Base-by-base conservation (phyloP, 495 filamentous ascomycete genomes). In the Penicillium robsamsonii region DNA sequence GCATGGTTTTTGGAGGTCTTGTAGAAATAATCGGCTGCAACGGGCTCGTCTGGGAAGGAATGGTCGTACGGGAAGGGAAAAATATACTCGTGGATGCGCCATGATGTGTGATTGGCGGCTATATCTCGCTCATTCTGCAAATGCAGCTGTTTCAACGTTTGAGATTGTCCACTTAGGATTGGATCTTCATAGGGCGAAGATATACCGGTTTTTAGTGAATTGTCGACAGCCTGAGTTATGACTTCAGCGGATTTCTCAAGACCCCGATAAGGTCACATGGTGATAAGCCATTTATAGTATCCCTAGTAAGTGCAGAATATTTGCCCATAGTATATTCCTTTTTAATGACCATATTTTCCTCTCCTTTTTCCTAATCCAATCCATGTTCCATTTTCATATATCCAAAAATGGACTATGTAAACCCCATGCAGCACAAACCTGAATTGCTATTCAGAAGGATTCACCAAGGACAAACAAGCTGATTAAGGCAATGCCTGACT, bases 1-100 rank as follows among this genome's bases (percentile, higher is more conserved):
- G 66, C 67, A 70, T 66, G 67, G 35, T 63, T 59, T 65, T 58
- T 60, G 67, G 29, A 46, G 58, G 17, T 31, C 15, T 37, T 27
- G 51, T 27, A 87, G 56, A 37, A 64, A 57, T 17, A 61, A 48
- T 38, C 35, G 45, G 29, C 48, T 40, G 24, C 50, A 56, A 25
- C 35, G 18, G 13, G 51, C 11, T 44, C 48, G 48, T 27, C 55
- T 42, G 29, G 51, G 7, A 33, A 46, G 43, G 38, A 60, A 40
- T 17, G 60, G 44, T 46, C 58, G 55, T 41, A 58, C 47, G 11
- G 66, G 43, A 7, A 64, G 58, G 46, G 46, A 52, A 15, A 71
- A 43, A 58, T 50, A 50, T 25, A 61, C 57, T 60, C 66, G 64
- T 60, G 55, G 58, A 45, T 62, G 59, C 49, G 68, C 56, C 66